Conservation (phyloP, 495 filamentous ascomycete species). For the Trichocladium uniseriatum region DNA sequence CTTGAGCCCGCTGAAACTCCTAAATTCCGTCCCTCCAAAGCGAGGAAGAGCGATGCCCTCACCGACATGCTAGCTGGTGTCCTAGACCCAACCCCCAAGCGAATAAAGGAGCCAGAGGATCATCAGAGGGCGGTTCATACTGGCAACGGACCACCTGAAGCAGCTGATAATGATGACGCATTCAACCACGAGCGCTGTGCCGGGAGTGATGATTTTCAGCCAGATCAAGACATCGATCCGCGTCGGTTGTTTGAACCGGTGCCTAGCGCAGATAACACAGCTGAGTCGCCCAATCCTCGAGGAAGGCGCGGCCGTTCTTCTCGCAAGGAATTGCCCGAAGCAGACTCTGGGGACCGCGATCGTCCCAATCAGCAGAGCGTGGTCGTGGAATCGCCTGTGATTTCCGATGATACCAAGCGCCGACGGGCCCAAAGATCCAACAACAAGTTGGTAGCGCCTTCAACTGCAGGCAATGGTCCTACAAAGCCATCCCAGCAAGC, state of each 20-base stretch:
- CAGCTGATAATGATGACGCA: background rate
- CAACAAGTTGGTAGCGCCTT: background rate
- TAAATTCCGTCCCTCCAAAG: background rate
- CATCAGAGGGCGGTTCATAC: background rate
- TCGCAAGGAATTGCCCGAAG: too few relatives aligned
- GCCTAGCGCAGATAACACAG: too few relatives aligned
- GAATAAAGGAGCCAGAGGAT: background rate
- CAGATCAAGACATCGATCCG: too few relatives aligned
- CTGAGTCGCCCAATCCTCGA: too few relatives aligned
- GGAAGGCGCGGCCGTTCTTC: too few relatives aligned
- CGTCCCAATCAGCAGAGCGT: too few relatives aligned
- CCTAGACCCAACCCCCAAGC: constrained; percentile 1
- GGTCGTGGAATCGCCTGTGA: background rate
- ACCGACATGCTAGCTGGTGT: constrained; percentile 1
- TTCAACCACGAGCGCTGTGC: too few relatives aligned
- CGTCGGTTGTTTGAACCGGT: too few relatives aligned
- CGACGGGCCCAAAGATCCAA: background rate
- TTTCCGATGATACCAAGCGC: background rate
- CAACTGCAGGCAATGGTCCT: background rate
- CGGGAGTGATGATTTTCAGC: too few relatives aligned
- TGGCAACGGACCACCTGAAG: background rate
- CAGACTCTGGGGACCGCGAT: too few relatives aligned
- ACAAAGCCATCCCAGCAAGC: background rate
- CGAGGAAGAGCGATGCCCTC: constrained; percentile 1
- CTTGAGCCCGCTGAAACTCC: constrained; percentile 1